These are phyloP conservation scores for Aspergillus nidulans DNA, from an alignment of 495 filamentous ascomycete species.

Conservation along the genomic window DNA sequence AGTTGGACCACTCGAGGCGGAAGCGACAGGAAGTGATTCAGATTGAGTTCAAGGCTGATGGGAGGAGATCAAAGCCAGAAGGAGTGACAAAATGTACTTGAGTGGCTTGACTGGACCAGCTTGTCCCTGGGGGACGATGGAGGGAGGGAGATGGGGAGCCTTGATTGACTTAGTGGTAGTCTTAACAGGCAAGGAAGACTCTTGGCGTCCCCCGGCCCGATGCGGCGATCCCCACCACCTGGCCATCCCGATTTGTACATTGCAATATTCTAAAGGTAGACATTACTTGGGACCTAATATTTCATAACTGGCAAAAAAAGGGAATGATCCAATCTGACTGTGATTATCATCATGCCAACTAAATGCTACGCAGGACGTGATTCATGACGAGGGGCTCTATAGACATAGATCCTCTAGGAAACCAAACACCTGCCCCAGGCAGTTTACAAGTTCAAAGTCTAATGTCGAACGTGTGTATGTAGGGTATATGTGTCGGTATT, in stretches of 20 bases:
- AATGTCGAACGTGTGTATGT: constrained; percentile 36
- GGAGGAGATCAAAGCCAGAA: background rate
- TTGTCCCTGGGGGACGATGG: constrained; percentile 2
- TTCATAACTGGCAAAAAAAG: too few relatives aligned
- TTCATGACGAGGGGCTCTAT: constrained; percentile 12
- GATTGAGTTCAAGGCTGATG: background rate
- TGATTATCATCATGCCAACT: background rate
- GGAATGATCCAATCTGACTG: background rate
- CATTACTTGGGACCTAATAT: too few relatives aligned
- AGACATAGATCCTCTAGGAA: constrained; percentile 2
- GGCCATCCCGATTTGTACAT: background rate
- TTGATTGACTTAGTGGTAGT: background rate
- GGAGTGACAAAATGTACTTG: background rate
- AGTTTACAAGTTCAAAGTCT: background rate
- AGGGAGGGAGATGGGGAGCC: background rate
- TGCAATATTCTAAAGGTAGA: background rate
- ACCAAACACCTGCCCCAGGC: background rate
- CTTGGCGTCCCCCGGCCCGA: constrained; percentile 3
- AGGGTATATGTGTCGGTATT: constrained; percentile 43
- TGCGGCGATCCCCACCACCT: background rate
- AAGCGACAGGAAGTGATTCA: background rate
- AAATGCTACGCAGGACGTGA: constrained; percentile 4
- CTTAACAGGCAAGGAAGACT: background rate
- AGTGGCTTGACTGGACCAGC: background rate
- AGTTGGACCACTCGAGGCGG: constrained; percentile 1